Evolutionary conservation across 331 rosid species (phyloP), one percentile per base, ranked within the genome.

Genomic region (Stylosanthes scabra): DNA sequence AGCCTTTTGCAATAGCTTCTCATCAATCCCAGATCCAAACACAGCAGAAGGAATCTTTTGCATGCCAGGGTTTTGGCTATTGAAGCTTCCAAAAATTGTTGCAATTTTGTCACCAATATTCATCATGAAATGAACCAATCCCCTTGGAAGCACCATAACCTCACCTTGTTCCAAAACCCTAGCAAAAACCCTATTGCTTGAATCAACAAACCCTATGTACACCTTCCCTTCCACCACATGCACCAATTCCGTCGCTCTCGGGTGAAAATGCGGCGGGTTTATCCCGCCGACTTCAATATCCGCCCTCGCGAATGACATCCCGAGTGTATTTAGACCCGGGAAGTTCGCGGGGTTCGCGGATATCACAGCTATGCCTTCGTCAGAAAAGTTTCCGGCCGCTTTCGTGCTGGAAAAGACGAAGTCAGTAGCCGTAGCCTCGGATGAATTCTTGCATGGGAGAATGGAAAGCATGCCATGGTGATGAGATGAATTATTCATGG

Each of bases 181-280:
- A 0, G 83, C 88, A 57, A 92, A 95, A 63, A 88, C 90, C 78
- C 54, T 82, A 47, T 92, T 95, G 50, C 45, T 64, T 1, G 97
- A 90, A 86, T 95, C 99, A 5, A 95, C 97, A 58, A 92, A 92
- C 9, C 99, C 99, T 7, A 89, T 71, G 60, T 95, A 92, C 11
- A 90, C 93, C 40, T 78, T 80, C 16, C 99, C 99, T 34, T 79
- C 34, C 34, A 95, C 67, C 49, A 95, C 89, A 55, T 90, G 87
- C 54, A 83, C 85, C 4, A 95, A 79, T 59, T 95, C 97, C 0
- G 97, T 90, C 14, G 97, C 99, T 70, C 97, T 83, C 1, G 97
- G 99, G 75, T 91, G 97, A 68, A 90, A 92, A 76, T 95, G 99
- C 28, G 97, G 99, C 41, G 97, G 97, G 55, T 90, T 91, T 29